phyloP scores from a whole-genome alignment of 345 rosid genomes.

The Eucalyptus dawsonii region DNA sequence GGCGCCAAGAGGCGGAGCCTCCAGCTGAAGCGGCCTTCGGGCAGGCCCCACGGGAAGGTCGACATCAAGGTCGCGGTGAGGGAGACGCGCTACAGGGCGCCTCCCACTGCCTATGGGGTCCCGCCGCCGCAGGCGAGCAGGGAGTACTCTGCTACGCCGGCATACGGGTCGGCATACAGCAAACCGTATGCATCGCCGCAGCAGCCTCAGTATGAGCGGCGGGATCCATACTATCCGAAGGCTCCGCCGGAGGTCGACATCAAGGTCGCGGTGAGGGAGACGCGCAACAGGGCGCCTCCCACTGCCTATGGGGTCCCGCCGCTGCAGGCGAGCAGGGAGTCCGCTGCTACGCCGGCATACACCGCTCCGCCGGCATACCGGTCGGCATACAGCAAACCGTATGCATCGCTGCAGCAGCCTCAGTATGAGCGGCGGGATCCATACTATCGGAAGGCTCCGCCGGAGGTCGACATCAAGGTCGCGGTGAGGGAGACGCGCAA shows the following conservation, averaged over 20 bases:
- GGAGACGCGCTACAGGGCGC: conserved; percentile 10
- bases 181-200: conserved; percentile 14
- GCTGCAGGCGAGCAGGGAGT: background rate
- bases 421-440: background rate
- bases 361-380: background rate
- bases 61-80: conserved; percentile 38
- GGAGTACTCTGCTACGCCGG: background rate
- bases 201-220: background rate
- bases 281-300: conserved; percentile 9
- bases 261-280: conserved; percentile 22
- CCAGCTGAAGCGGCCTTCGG: conserved; percentile 76
- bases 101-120: conserved; percentile 8
- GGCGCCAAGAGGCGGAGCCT: conserved; percentile 12
- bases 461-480: conserved; percentile 40
- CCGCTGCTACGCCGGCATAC: background rate
- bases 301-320: background rate
- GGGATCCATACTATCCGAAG: background rate
- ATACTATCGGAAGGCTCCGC: background rate
- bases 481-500: conserved; percentile 14
- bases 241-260: conserved; percentile 29
- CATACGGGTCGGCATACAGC: background rate
- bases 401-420: conserved; percentile 16
- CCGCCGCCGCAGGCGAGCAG: background rate
- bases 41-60: conserved; percentile 79
- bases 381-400: background rate